Base-by-base conservation (phyloP, 2,329 filamentous ascomycete genomes). In the Aureobasidium sp. region DNA sequence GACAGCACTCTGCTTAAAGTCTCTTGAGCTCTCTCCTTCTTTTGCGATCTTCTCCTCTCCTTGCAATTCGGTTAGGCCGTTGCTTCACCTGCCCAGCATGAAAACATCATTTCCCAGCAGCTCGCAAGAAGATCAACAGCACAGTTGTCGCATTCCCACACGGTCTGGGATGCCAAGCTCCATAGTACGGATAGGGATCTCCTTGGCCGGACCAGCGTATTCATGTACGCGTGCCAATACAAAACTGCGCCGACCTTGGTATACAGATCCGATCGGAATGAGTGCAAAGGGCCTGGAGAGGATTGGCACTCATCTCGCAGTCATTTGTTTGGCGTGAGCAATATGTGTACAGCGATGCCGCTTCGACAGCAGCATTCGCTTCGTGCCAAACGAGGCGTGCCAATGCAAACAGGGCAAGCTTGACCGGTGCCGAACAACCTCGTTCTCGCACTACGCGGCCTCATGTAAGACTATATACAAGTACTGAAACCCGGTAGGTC, bases 1-100 rank as follows among this genome's bases (percentile, higher is more conserved):
- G 57, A 60, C 57, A 50, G 57, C 45, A 49, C 45, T 60, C 45
- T 60, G 57, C 45, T 60, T 60, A 60, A 60, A 49, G 33, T 50
- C 45, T 40, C 57, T 59, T n/a, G 57, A 6, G 31, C 31, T 48
- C 42, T 37, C 31, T 35, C 31, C 54, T 33, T 24, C n/a, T 24
- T 24, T n/a, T 33, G 3, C 11, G 12, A 9, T 19, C 27, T 33
- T 29, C 37, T 35, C 17, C 8, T 35, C 19, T 45, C 53, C 40
- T 24, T 57, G 53, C 40, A 44, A 40, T 49, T 27, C 45, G 24
- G 5, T 33, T 7, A 9, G 45, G 37, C 57, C 57, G 57, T 60
- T 60, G 33, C 45, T 50, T 60, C 57, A 60, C 45, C 57, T 50
- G 57, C 35, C 33, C n/a, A 42, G 42, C 54, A 59, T 47, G 42